Evolutionary conservation across 2,329 filamentous ascomycete species (phyloP), one percentile per base, ranked within the genome.

Genomic region (Aureobasidium sp.): DNA sequence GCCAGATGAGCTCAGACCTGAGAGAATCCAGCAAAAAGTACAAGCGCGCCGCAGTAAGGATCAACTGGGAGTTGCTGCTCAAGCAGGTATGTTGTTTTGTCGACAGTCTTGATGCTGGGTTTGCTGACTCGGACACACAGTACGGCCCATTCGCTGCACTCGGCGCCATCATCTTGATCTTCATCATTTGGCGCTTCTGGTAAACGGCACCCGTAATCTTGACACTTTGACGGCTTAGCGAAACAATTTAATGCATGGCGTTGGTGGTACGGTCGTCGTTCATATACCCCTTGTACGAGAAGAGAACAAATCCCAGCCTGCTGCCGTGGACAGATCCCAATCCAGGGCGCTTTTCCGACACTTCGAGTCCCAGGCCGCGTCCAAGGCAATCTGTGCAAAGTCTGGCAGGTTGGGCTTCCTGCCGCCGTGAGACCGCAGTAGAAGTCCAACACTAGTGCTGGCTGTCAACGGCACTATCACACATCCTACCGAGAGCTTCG

Each of bases 1-100:
- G 93, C 57, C 91, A 97, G 74, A 86, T 96, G 66, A 94, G 87
- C 63, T 86, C 83, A 54, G 77, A 91, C 57, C 71, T 98, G 67
- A 78, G 88, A 58, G 93, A 98, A 68, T 93, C 98, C 67, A 93
- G 86, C 68, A 88, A 85, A 70, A 97, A 95, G 73, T 98, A 98
- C 73, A 82, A 86, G 65, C 84, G 86, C 67, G 93, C 93, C 3
- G 93, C 93, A 1, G 90, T 95, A 54, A 80, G 86, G 66, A 98
- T 98, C 70, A 98, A 98, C 70, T 98, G 93, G 94, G 91, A 98
- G 70, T 73, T 97, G 68, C 74, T 98, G 68, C 61, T 97, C 57
- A 96, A 96, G 77, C 91, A 96, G 73, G 79, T 81, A 60, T 65
- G 74, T 65, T 50, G 11, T 24, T 21, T 27, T 19, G 3, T 6